These are phyloP conservation scores for Paxillus involutus DNA, from an alignment of 768 basidiomycete species.

Conservation along the genomic window DNA sequence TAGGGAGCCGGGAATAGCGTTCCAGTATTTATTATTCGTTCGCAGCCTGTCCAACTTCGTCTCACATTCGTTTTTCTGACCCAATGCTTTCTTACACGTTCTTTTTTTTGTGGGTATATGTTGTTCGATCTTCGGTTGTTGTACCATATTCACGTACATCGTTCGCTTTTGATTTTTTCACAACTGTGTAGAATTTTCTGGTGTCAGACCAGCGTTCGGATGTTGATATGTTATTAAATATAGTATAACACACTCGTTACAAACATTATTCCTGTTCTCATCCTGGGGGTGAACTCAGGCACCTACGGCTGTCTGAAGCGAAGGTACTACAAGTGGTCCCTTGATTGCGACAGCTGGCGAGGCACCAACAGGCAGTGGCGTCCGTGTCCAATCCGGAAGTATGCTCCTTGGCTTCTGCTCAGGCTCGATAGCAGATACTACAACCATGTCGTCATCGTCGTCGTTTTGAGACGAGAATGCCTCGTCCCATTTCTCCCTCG, in stretches of 20 bases:
- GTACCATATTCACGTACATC: neutral
- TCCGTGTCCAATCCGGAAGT: slow-evolving; percentile 82
- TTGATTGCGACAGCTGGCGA: slow-evolving; percentile 45
- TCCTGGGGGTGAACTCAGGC: slow-evolving; percentile 25
- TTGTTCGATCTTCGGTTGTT: slow-evolving; percentile 3
- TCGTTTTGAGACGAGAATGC: slow-evolving; percentile 43
- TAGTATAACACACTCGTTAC: slow-evolving; percentile 5
- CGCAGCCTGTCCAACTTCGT: slow-evolving; percentile 1
- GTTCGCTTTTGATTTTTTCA: neutral
- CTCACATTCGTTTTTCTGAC: slow-evolving; percentile 8
- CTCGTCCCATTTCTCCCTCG: slow-evolving; percentile 87
- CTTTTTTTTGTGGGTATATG: neutral
- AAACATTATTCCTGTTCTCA: neutral
- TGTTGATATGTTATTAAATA: slow-evolving; percentile 5
- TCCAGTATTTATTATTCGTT: neutral
- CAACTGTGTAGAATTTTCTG: slow-evolving; percentile 3
- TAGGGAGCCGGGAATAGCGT: slow-evolving; percentile 27
- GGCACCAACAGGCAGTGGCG: slow-evolving; percentile 61
- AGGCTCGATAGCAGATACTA: slow-evolving; percentile 10
- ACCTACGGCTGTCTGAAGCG: slow-evolving; percentile 31
- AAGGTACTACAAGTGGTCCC: slow-evolving; percentile 1
- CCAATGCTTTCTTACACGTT: slow-evolving; percentile 6
- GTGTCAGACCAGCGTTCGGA: slow-evolving; percentile 7
- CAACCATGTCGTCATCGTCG: slow-evolving; percentile 33
- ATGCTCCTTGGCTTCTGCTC: slow-evolving; percentile 40